A percentile compares a stretch with the other conserved stretches of the same genome.
phyloP scores from a whole-genome alignment of 1,139 yeast genomes.

The Blastobotrys buckinghamii region DNA sequence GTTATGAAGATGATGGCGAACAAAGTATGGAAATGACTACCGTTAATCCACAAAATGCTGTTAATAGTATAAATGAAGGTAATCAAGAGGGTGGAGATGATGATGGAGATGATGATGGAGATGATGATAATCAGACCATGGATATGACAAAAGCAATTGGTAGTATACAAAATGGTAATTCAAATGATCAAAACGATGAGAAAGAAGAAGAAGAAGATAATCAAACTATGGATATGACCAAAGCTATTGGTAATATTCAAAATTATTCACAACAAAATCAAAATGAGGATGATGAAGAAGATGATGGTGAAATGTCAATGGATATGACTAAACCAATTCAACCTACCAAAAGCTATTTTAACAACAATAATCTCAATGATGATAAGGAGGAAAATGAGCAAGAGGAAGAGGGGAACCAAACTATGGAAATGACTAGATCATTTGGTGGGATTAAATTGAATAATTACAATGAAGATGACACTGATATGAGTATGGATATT shows the following conservation, averaged over 20 bases:
- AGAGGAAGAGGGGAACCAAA: conserved; percentile 6
- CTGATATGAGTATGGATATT: conserved; percentile 21
- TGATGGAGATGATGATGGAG: conserved; percentile 7
- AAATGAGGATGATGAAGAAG: conserved; percentile 4
- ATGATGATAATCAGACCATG: conserved; percentile 10
- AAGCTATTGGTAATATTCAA: neutral
- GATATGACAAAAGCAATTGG: conserved; percentile 6
- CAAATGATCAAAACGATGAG: conserved; percentile 1
- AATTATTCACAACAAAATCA: conserved; percentile 3
- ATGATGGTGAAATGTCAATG: conserved; percentile 9
- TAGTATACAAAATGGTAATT: conserved; percentile 5
- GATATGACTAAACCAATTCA: conserved; percentile 9
- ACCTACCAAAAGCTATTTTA: no score
- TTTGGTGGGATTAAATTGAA: conserved; percentile 7
- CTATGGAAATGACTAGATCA: conserved; percentile 15
- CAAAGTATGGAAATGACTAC: conserved; percentile 20
- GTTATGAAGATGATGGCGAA: conserved; percentile 9
- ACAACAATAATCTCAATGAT: neutral
- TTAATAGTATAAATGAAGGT: conserved; percentile 6
- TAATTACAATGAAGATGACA: conserved; percentile 5
- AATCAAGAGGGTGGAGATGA: conserved; percentile 2
- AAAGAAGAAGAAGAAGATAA: conserved; percentile 4
- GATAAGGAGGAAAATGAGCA: neutral
- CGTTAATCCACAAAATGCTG: neutral
- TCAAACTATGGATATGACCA: conserved; percentile 13